Conservation (phyloP, 2,329 filamentous ascomycete genomes). For the Ramichloridium luteum region DNA sequence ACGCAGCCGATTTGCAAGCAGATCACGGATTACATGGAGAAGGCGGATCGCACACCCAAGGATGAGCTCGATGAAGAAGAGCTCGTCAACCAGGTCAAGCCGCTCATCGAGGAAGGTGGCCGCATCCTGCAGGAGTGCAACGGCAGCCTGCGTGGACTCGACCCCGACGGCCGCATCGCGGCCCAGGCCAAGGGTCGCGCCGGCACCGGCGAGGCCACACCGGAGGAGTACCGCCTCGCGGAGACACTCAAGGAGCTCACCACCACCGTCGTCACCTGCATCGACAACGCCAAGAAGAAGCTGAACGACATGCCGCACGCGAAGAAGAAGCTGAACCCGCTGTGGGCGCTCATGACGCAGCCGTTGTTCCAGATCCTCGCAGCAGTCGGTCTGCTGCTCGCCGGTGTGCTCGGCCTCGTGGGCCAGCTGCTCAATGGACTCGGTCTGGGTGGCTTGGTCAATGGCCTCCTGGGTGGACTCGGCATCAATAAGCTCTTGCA, state of each 20-base stretch:
- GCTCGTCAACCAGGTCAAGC: slow-evolving; percentile 74
- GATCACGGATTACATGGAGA: slow-evolving; percentile 74
- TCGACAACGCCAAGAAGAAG: slow-evolving; percentile 79
- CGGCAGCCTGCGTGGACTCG: slow-evolving; percentile 72
- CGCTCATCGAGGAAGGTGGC: slow-evolving; percentile 74
- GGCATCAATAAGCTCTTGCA: slow-evolving; percentile 65
- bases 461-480: slow-evolving; percentile 63
- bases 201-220: slow-evolving; percentile 60
- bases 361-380: slow-evolving; percentile 87
- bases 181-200: slow-evolving; percentile 74
- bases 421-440: slow-evolving; percentile 69
- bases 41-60: slow-evolving; percentile 65
- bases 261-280: slow-evolving; percentile 64
- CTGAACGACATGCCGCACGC: slow-evolving; percentile 85
- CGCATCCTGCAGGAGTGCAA: slow-evolving; percentile 78
- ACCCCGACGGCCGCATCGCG: slow-evolving; percentile 77
- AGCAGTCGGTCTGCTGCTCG: slow-evolving; percentile 70
- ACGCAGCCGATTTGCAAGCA: slow-evolving; percentile 75
- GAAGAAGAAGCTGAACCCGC: slow-evolving; percentile 86
- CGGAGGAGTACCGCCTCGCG: slow-evolving; percentile 74
- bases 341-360: slow-evolving; percentile 73
- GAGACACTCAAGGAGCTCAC: slow-evolving; percentile 80
- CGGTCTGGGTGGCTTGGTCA: slow-evolving; percentile 69
- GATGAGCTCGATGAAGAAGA: slow-evolving; percentile 85
- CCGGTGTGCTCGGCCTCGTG: slow-evolving; percentile 72